Conservation (phyloP, 139 green algal genomes). For the Asterochloris sp. region DNA sequence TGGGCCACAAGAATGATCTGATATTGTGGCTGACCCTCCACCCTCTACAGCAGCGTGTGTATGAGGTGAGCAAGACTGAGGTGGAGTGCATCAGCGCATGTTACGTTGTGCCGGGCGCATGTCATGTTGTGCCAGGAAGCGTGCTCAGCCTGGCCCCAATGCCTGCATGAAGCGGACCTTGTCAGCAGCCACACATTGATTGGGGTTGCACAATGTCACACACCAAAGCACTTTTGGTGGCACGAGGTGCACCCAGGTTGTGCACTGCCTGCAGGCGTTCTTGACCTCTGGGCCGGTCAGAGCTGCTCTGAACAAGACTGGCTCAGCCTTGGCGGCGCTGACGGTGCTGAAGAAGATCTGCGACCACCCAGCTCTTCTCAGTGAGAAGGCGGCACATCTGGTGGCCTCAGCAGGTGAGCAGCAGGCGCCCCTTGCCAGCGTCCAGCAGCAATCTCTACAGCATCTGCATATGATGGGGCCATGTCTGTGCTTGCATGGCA, state of each 20-base stretch:
- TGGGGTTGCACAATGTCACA: too few relatives aligned
- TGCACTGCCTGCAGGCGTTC: slow-evolving; percentile 43
- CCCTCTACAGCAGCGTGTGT: slow-evolving; percentile 62
- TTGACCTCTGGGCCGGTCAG: slow-evolving; percentile 66
- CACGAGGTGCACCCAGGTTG: background rate
- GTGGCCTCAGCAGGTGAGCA: slow-evolving; percentile 2
- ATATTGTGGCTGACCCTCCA: slow-evolving; percentile 90
- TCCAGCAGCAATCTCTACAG: too few relatives aligned
- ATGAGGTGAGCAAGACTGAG: slow-evolving; percentile 36
- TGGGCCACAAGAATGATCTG: slow-evolving; percentile 86
- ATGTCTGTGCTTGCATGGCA: background rate
- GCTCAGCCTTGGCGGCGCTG: slow-evolving; percentile 69
- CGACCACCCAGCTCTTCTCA: slow-evolving; percentile 89
- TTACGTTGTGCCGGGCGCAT: too few relatives aligned
- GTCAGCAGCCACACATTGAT: too few relatives aligned
- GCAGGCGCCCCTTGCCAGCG: too few relatives aligned
- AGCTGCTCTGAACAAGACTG: slow-evolving; percentile 74
- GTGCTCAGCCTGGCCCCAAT: too few relatives aligned
- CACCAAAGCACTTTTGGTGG: too few relatives aligned
- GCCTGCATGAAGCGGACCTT: too few relatives aligned
- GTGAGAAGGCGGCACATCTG: slow-evolving; percentile 38
- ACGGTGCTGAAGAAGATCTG: slow-evolving; percentile 87
- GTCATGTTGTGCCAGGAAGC: too few relatives aligned
- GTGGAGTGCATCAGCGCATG: too few relatives aligned
- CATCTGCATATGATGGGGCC: too few relatives aligned